Percentiles rank a stretch among this genome's conserved stretches.
These are phyloP conservation scores for Trametes gibbosa DNA, from an alignment of 768 basidiomycete genomes.

Conservation along the genomic window DNA sequence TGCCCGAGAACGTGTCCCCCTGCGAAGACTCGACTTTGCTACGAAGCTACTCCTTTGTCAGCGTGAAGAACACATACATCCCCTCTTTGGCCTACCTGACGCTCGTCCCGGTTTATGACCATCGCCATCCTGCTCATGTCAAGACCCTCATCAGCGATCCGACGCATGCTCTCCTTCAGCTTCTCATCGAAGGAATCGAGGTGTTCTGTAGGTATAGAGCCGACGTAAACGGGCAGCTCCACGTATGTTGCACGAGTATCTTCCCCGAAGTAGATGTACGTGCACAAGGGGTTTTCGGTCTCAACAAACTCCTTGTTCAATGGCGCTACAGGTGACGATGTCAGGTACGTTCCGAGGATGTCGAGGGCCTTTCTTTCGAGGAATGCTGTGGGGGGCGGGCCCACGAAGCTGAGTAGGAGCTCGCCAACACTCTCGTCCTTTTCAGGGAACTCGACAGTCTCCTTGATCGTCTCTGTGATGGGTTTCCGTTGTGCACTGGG, in stretches of 20 bases:
- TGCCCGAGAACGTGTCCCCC: constrained; percentile 73
- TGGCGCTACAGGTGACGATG: constrained; percentile 78
- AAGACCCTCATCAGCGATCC: constrained; percentile 70
- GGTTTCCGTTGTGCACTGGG: constrained; percentile 59
- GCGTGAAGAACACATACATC: neutral
- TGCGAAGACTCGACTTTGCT: constrained; percentile 82
- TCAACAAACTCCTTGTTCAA: constrained; percentile 92
- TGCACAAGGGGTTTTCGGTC: constrained; percentile 84
- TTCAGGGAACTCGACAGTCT: constrained; percentile 90
- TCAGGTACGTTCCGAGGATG: constrained; percentile 82
- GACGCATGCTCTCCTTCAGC: constrained; percentile 64
- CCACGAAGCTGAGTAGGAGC: constrained; percentile 71
- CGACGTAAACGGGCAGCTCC: constrained; percentile 74
- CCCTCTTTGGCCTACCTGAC: constrained; percentile 52
- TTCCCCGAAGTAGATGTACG: constrained; percentile 83
- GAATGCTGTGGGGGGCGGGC: constrained; percentile 70
- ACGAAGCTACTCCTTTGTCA: constrained; percentile 52
- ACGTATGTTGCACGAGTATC: constrained; percentile 69
- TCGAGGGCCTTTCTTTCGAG: constrained; percentile 82
- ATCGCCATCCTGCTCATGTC: constrained; percentile 90
- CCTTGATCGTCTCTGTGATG: constrained; percentile 51
- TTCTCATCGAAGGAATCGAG: constrained; percentile 70
- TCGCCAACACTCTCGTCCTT: constrained; percentile 95
- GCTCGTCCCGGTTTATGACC: constrained; percentile 83
- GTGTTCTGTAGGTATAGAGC: constrained; percentile 80